Percentiles rank a stretch among this genome's conserved stretches.
These are phyloP conservation scores for Cyanodermella asteris DNA, from an alignment of 2,329 filamentous ascomycete genomes.

Conservation along the genomic window DNA sequence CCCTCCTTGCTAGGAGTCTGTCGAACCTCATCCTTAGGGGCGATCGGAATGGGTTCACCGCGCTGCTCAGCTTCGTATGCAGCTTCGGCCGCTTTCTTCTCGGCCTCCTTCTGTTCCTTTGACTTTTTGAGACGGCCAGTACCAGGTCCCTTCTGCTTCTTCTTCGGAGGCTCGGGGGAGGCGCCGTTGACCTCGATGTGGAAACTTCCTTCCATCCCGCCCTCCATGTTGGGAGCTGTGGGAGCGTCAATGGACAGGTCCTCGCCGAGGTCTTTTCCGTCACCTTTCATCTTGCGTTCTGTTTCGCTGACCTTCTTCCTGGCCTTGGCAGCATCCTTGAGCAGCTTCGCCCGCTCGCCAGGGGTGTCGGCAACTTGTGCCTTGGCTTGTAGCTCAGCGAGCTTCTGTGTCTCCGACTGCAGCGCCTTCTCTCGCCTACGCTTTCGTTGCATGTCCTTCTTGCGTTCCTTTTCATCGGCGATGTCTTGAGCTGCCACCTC, in stretches of 20 bases:
- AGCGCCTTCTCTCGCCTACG: slow-evolving; percentile 84
- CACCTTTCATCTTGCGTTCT: slow-evolving; percentile 65
- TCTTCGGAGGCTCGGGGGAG: slow-evolving; percentile 26
- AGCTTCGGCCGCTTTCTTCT: slow-evolving; percentile 59
- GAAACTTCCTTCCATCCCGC: slow-evolving; percentile 70
- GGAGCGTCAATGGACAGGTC: slow-evolving; percentile 50
- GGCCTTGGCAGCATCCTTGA: slow-evolving; percentile 70
- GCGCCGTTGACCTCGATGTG: slow-evolving; percentile 35
- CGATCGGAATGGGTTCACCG: slow-evolving; percentile 25
- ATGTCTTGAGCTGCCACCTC: slow-evolving; percentile 81
- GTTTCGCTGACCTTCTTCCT: slow-evolving; percentile 87
- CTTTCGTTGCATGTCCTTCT: slow-evolving; percentile 99
- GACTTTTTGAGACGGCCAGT: slow-evolving; percentile 75
- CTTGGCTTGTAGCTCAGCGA: slow-evolving; percentile 54
- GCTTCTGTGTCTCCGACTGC: slow-evolving; percentile 68
- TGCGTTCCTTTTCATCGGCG: slow-evolving; percentile 89
- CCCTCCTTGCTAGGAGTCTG: slow-evolving; percentile 20
- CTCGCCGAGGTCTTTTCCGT: slow-evolving; percentile 48
- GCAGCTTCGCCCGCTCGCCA: slow-evolving; percentile 55
- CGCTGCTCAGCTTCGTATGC: slow-evolving; percentile 50
- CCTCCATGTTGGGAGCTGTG: slow-evolving; percentile 61
- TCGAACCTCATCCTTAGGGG: slow-evolving; percentile 35
- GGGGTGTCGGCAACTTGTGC: slow-evolving; percentile 64
- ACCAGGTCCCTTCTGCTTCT: slow-evolving; percentile 26
- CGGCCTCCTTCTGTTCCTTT: slow-evolving; percentile 47